A percentile compares a stretch with the other conserved stretches of the same genome.
These are phyloP conservation scores for Mucor plumbeus DNA, from an alignment of 371 early-diverging fungal species.

Conservation along the genomic window DNA sequence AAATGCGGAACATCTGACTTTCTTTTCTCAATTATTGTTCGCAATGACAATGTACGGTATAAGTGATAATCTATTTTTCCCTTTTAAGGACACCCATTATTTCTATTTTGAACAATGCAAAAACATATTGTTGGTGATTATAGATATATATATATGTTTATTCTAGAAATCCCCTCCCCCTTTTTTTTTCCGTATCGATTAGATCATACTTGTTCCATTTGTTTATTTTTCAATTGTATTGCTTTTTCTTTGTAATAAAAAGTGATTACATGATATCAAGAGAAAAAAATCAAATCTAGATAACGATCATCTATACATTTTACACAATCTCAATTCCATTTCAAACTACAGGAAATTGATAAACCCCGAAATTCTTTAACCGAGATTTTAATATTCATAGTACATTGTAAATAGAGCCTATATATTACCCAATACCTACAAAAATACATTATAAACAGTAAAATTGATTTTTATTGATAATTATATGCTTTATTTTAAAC, in stretches of 20 bases:
- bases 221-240: neutral
- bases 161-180: neutral
- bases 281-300: neutral
- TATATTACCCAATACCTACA: no score
- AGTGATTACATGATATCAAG: neutral
- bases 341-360: neutral
- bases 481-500: no score
- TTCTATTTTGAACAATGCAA: constrained; percentile 3
- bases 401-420: neutral
- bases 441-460: no score
- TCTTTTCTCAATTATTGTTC: neutral
- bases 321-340: neutral
- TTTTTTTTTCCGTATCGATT: neutral
- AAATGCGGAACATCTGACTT: neutral
- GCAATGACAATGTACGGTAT: no score
- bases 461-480: no score
- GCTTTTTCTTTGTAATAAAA: neutral
- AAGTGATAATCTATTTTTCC: neutral
- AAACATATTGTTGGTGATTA: neutral
- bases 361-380: constrained; percentile 1
- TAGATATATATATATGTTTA: neutral
- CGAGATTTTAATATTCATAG: neutral
- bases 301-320: neutral
- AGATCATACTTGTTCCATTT: no score
- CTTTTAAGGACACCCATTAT: neutral